phyloP scores from a whole-genome alignment of 1,284 basidiomycete genomes.

The Ustilago curta region DNA sequence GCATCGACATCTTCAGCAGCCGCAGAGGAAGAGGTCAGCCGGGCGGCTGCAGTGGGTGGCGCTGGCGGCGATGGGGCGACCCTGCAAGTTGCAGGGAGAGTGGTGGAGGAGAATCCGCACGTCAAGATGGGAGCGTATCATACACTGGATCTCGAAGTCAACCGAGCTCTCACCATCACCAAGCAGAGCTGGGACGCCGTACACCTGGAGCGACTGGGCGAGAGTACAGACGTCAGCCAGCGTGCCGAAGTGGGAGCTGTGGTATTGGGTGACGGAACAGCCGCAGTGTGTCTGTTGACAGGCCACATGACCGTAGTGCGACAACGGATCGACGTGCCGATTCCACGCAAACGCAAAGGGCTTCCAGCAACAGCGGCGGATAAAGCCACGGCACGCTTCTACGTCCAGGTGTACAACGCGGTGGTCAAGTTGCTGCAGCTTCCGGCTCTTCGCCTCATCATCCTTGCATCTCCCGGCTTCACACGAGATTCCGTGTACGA shows the following conservation, averaged over 20 bases:
- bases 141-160: constrained; percentile 91
- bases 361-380: constrained; percentile 58
- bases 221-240: constrained; percentile 88
- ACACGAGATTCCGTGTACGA: constrained; percentile 90
- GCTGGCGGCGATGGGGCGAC: constrained; percentile 70
- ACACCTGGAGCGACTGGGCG: constrained; percentile 82
- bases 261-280: constrained; percentile 90
- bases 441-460: constrained; percentile 83
- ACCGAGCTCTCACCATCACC: constrained; percentile 90
- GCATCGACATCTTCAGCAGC: constrained; percentile 27
- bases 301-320: constrained; percentile 96
- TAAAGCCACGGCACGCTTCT: constrained; percentile 75
- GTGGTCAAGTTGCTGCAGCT: constrained; percentile 91
- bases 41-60: constrained; percentile 39
- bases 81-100: constrained; percentile 87
- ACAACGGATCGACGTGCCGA: constrained; percentile 87
- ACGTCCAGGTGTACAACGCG: constrained; percentile 84
- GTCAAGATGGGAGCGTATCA: constrained; percentile 96
- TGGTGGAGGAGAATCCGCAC: constrained; percentile 88
- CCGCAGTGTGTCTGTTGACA: constrained; percentile 91
- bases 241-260: constrained; percentile 97
- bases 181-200: constrained; percentile 93
- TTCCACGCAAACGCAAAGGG: constrained; percentile 81
- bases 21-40: constrained; percentile 48
- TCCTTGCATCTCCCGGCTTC: constrained; percentile 97